phyloP scores from a whole-genome alignment of 768 basidiomycete species.

The Multifurca ochricompacta region DNA sequence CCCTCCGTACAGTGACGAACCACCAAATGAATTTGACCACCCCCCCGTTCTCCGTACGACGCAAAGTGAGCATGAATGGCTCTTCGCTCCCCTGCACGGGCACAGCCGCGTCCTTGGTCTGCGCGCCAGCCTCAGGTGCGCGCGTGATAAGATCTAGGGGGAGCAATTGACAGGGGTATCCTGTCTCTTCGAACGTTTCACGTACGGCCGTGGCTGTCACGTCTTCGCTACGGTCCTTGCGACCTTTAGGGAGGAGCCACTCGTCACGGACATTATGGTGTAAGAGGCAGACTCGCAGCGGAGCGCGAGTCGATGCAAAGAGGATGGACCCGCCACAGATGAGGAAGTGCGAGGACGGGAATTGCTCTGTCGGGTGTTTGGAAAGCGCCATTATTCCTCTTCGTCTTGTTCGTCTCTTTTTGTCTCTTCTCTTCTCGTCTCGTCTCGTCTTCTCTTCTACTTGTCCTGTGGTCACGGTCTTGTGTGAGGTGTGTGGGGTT shows the following conservation, averaged over 20 bases:
- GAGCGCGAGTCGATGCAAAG: constrained; percentile 19
- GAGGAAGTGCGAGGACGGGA: constrained; percentile 22
- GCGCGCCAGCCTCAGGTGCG: constrained; percentile 41
- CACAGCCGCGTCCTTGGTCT: constrained; percentile 28
- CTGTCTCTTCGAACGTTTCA: constrained; percentile 62
- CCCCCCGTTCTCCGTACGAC: constrained; percentile 25
- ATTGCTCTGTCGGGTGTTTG: constrained; percentile 5
- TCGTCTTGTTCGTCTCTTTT: too few species aligned
- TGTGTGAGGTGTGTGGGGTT: not conserved
- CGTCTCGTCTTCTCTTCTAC: too few species aligned
- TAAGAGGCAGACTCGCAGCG: constrained; percentile 28
- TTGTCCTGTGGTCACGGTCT: not conserved
- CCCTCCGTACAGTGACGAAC: constrained; percentile 35
- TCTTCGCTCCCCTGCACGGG: constrained; percentile 25
- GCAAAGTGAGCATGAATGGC: constrained; percentile 32
- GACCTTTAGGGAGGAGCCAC: constrained; percentile 51
- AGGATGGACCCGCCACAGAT: constrained; percentile 27
- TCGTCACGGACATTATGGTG: constrained; percentile 25
- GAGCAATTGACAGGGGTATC: constrained; percentile 45
- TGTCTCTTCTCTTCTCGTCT: too few species aligned
- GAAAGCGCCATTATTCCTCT: constrained; percentile 9
- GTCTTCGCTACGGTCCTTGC: constrained; percentile 50
- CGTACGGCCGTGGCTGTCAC: constrained; percentile 45
- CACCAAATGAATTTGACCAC: constrained; percentile 48
- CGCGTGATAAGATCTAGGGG: constrained; percentile 45